Evolutionary conservation across 345 rosid genomes (phyloP).

Genomic region (Xanthoceras sorbifolium): DNA sequence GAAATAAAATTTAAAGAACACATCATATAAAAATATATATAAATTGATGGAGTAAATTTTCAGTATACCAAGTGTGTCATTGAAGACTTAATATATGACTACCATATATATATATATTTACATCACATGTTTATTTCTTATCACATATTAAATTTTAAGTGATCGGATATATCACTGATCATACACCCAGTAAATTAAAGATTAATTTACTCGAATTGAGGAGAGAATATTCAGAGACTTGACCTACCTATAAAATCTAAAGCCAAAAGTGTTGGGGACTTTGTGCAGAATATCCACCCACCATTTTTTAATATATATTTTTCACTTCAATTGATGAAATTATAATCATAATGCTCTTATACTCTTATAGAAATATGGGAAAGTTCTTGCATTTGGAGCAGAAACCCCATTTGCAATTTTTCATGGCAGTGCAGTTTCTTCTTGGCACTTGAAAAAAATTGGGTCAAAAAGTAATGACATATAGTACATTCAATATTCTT

Average conservation of each 20-base stretch:
- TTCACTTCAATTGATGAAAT: background rate
- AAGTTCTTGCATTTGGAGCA: constrained; percentile 12
- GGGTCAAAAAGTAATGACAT: constrained; percentile 6
- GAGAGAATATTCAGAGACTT: constrained; percentile 16
- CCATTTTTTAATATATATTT: too few relatives aligned
- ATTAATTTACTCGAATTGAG: too few relatives aligned
- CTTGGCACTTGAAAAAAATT: background rate
- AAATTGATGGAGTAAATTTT: too few relatives aligned
- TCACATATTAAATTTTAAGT: too few relatives aligned
- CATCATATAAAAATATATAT: too few relatives aligned
- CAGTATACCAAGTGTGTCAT: too few relatives aligned
- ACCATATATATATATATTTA: too few relatives aligned
- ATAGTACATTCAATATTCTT: background rate
- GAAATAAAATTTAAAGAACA: too few relatives aligned
- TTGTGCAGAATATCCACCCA: constrained; percentile 5
- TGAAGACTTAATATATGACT: too few relatives aligned
- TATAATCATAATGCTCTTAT: constrained; percentile 24
- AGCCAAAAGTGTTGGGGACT: constrained; percentile 11
- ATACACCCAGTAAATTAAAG: too few relatives aligned
- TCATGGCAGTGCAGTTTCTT: background rate
- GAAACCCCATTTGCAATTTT: background rate
- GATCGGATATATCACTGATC: too few relatives aligned
- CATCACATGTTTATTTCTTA: too few relatives aligned
- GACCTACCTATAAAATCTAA: constrained; percentile 10
- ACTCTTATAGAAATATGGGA: constrained; percentile 25